A percentile compares a stretch with the other conserved stretches of the same genome.
Conservation (phyloP, 2,329 filamentous ascomycete species). For the Hypoxylon sp. region DNA sequence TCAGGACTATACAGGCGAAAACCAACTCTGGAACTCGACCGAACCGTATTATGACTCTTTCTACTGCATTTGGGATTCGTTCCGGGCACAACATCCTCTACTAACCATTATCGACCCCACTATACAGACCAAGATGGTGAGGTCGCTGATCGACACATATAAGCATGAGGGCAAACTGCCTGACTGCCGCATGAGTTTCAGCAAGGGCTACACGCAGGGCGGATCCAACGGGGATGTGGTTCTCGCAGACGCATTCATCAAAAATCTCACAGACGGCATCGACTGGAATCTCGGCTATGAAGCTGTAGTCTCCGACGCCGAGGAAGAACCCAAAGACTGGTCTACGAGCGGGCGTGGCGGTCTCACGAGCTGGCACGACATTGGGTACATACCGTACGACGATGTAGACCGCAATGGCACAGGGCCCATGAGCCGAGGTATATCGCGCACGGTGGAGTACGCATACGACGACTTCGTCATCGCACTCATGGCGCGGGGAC, state of each 20-base stretch:
- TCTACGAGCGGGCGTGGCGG: conserved; percentile 78
- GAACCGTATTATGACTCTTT: conserved; percentile 82
- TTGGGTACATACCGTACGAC: conserved; percentile 80
- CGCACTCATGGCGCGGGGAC: conserved; percentile 71
- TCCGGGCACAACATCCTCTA: conserved; percentile 79
- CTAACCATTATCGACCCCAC: conserved; percentile 79
- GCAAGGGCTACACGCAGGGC: conserved; percentile 82
- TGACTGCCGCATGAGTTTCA: conserved; percentile 83
- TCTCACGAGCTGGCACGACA: conserved; percentile 76
- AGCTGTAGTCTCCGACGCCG: conserved; percentile 80
- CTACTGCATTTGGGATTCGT: conserved; percentile 81
- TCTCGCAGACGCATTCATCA: conserved; percentile 78
- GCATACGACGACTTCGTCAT: conserved; percentile 85
- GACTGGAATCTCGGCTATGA: conserved; percentile 80
- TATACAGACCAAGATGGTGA: conserved; percentile 78
- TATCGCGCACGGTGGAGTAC: conserved; percentile 84
- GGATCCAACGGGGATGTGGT: conserved; percentile 83
- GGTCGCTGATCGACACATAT: conserved; percentile 81
- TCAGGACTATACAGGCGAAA: conserved; percentile 83
- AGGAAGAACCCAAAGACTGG: conserved; percentile 77
- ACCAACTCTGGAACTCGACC: conserved; percentile 76
- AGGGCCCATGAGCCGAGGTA: conserved; percentile 76
- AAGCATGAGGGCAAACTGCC: conserved; percentile 74
- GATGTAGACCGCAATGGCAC: conserved; percentile 74
- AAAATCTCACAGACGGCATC: conserved; percentile 74